These are phyloP conservation scores for Capsella bursapastoris DNA, from an alignment of 345 rosid genomes.

Conservation along the genomic window DNA sequence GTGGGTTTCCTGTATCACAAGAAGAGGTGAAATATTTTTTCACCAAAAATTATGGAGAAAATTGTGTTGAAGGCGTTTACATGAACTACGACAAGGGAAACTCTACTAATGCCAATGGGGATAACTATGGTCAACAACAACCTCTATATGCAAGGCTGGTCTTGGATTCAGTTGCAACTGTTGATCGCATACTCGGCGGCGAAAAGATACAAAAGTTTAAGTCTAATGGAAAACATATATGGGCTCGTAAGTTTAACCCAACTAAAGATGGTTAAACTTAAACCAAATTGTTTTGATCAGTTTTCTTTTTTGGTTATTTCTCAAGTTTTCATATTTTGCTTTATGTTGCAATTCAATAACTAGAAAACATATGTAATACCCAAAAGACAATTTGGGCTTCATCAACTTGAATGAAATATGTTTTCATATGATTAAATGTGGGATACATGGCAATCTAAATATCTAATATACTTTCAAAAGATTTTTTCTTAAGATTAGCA, in stretches of 20 bases:
- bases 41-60: constrained; percentile 33
- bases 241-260: constrained; percentile 45
- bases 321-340: constrained; percentile 6
- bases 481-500: neutral
- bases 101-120: neutral
- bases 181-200: constrained; percentile 35
- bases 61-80: constrained; percentile 31
- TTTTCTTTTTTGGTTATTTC: neutral
- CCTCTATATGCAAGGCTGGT: constrained; percentile 34
- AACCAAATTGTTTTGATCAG: neutral
- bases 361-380: constrained; percentile 26
- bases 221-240: constrained; percentile 46
- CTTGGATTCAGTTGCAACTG: constrained; percentile 27
- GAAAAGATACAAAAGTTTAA: constrained; percentile 17
- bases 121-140: constrained; percentile 12
- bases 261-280: neutral
- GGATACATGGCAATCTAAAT: neutral
- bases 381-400: neutral
- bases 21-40: constrained; percentile 46
- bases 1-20: constrained; percentile 52
- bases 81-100: constrained; percentile 10
- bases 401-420: constrained; percentile 5
- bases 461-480: neutral
- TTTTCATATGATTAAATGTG: neutral
- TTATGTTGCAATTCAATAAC: constrained; percentile 1